Percentiles rank a stretch among this genome's conserved stretches.
These are phyloP conservation scores for Diaporthe sp. DNA, from an alignment of 2,329 filamentous ascomycete species.

Conservation along the genomic window DNA sequence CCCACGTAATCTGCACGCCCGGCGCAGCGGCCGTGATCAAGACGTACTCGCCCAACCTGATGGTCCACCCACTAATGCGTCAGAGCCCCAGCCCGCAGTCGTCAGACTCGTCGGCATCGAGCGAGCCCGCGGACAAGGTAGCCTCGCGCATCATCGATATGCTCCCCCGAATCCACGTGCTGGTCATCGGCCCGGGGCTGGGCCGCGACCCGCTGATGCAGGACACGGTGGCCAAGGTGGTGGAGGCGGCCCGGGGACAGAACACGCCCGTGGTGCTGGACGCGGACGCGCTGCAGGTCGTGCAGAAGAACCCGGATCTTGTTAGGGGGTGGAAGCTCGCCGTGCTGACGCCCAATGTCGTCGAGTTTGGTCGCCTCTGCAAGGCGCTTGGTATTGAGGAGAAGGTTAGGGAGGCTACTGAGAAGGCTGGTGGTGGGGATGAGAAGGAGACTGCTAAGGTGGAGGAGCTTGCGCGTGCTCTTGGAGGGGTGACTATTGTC, in stretches of 20 bases:
- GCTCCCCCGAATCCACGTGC: constrained; percentile 87
- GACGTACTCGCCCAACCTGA: constrained; percentile 96
- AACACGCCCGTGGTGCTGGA: constrained; percentile 88
- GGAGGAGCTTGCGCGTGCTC: constrained; percentile 74
- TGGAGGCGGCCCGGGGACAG: constrained; percentile 78
- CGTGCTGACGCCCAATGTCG: constrained; percentile 93
- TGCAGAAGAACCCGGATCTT: constrained; percentile 79
- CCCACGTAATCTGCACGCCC: constrained; percentile 95
- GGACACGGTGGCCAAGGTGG: constrained; percentile 81
- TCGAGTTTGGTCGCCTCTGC: constrained; percentile 88
- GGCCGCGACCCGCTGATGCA: constrained; percentile 93
- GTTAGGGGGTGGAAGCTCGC: constrained; percentile 85
- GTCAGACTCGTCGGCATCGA: constrained; percentile 54
- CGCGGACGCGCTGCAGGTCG: constrained; percentile 86
- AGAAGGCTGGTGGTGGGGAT: constrained; percentile 38
- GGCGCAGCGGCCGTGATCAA: constrained; percentile 91
- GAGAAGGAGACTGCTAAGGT: constrained; percentile 61
- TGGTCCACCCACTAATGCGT: constrained; percentile 97
- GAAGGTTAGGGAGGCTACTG: constrained; percentile 50
- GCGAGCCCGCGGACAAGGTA: constrained; percentile 67
- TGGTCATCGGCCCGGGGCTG: constrained; percentile 92
- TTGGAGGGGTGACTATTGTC: constrained; percentile 90
- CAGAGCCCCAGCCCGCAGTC: constrained; percentile 66
- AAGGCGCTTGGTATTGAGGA: constrained; percentile 77
- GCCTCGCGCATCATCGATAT: constrained; percentile 79